Evolutionary conservation across 176 grass and related monocot genomes (phyloP).

Genomic region (Thalia dealbata): DNA sequence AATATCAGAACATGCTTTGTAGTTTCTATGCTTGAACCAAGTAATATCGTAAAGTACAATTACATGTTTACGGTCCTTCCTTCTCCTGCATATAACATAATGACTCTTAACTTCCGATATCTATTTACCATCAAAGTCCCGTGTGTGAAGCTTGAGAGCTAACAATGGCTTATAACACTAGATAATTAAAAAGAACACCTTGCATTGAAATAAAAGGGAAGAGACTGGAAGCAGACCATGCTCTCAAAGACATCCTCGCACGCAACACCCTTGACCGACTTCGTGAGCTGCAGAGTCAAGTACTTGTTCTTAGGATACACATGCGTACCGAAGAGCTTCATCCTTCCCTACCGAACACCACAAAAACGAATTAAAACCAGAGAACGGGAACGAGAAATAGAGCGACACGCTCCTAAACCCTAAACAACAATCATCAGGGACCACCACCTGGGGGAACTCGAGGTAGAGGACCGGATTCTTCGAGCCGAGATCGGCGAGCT

Average conservation of each 20-base stretch:
- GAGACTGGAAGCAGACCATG: conserved; percentile 37
- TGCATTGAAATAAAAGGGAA: not conserved
- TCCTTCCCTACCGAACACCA: conserved; percentile 38
- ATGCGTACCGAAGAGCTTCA: conserved; percentile 94
- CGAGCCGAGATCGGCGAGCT: conserved; percentile 66
- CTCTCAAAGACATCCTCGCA: conserved; percentile 95
- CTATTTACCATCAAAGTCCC: not conserved
- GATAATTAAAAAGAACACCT: not conserved
- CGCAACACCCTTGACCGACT: conserved; percentile 62
- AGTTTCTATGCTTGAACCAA: no score
- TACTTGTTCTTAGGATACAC: conserved; percentile 99
- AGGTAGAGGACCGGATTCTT: conserved; percentile 82
- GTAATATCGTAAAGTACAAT: no score
- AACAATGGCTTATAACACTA: no score
- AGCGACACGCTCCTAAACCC: not conserved
- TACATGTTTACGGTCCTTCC: no score
- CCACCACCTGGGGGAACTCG: conserved; percentile 62
- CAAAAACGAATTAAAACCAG: not conserved
- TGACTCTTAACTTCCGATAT: no score
- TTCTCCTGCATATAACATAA: no score
- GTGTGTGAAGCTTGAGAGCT: not conserved
- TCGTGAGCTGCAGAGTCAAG: conserved; percentile 76
- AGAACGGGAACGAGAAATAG: not conserved
- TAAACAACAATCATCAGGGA: not conserved
- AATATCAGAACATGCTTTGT: no score